Percentiles rank a stretch among this genome's conserved stretches.
Evolutionary conservation across 306 rosid species (phyloP).

Genomic region (Fragaria vesca): DNA sequence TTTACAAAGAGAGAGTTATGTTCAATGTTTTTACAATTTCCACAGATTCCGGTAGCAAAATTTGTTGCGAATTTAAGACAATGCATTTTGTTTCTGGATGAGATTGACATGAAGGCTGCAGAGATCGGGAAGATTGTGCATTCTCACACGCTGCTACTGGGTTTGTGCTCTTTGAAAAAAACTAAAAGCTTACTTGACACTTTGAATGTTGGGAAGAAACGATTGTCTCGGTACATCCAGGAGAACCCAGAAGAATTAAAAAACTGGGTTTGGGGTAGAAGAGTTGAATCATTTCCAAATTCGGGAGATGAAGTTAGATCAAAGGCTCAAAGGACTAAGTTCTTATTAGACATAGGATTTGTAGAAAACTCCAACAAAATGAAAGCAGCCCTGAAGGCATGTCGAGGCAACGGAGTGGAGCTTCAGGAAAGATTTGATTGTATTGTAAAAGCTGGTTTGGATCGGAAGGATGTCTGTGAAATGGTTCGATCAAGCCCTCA

Average conservation of each 20-base stretch:
- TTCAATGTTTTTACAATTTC: slow-evolving; percentile 52
- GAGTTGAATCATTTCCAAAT: slow-evolving; percentile 34
- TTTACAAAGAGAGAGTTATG: slow-evolving; percentile 40
- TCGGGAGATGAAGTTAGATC: slow-evolving; percentile 29
- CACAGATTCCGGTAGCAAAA: slow-evolving; percentile 40
- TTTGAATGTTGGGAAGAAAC: slow-evolving; percentile 64
- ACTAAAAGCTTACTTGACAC: slow-evolving; percentile 42
- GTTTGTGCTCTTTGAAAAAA: slow-evolving; percentile 54
- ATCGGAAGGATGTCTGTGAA: slow-evolving; percentile 38
- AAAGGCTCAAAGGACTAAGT: slow-evolving; percentile 40
- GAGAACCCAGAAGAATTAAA: slow-evolving; percentile 58
- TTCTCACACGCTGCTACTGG: slow-evolving; percentile 51
- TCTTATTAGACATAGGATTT: slow-evolving; percentile 60
- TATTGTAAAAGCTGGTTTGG: slow-evolving; percentile 67
- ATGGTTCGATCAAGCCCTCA: slow-evolving; percentile 59
- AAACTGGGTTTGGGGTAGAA: slow-evolving; percentile 60
- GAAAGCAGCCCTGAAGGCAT: slow-evolving; percentile 41
- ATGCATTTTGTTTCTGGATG: slow-evolving; percentile 46
- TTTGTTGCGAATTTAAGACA: slow-evolving; percentile 59
- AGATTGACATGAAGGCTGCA: slow-evolving; percentile 52
- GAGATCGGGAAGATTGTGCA: slow-evolving; percentile 57
- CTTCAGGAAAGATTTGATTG: slow-evolving; percentile 77
- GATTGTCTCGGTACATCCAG: slow-evolving; percentile 42
- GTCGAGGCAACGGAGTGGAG: slow-evolving; percentile 73
- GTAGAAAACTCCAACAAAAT: slow-evolving; percentile 45